A percentile compares a stretch with the other conserved stretches of the same genome.
These are phyloP conservation scores for Cenococcum geophilum DNA, from an alignment of 495 filamentous ascomycete genomes.

Conservation along the genomic window DNA sequence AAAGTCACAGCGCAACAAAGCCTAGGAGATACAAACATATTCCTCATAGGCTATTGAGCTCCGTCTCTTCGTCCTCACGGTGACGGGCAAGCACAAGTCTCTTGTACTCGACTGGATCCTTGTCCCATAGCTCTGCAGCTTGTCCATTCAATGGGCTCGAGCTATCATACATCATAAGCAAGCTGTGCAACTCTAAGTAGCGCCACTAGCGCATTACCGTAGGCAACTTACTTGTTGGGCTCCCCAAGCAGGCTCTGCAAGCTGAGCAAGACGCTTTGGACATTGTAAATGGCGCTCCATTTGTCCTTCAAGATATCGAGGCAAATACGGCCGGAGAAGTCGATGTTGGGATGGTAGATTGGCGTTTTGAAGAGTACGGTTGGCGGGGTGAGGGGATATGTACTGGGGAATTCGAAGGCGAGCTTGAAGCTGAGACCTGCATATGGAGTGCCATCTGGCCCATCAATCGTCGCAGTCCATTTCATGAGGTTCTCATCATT, in stretches of 20 bases:
- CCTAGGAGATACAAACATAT: neutral
- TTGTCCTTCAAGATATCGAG: slow-evolving; percentile 97
- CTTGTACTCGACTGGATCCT: slow-evolving; percentile 81
- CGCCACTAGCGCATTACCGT: too few relatives aligned
- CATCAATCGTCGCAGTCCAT: slow-evolving; percentile 91
- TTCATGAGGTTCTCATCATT: slow-evolving; percentile 83
- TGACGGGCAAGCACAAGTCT: slow-evolving; percentile 60
- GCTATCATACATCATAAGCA: slow-evolving; percentile 42
- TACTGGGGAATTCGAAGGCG: slow-evolving; percentile 80
- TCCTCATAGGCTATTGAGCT: neutral
- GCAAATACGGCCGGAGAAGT: slow-evolving; percentile 41
- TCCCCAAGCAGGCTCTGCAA: slow-evolving; percentile 93
- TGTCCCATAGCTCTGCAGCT: slow-evolving; percentile 94
- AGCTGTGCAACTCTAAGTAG: too few relatives aligned
- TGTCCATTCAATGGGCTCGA: slow-evolving; percentile 93
- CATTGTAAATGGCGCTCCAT: slow-evolving; percentile 94
- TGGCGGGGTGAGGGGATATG: slow-evolving; percentile 90
- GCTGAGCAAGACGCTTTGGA: slow-evolving; percentile 85
- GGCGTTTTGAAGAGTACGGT: slow-evolving; percentile 62
- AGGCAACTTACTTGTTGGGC: slow-evolving; percentile 79
- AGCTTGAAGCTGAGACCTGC: slow-evolving; percentile 87
- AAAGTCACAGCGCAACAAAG: neutral
- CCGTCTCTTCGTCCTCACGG: slow-evolving; percentile 50
- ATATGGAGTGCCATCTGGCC: slow-evolving; percentile 88
- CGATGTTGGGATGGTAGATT: slow-evolving; percentile 44